phyloP scores from a whole-genome alignment of 495 filamentous ascomycete species.

The Terfezia boudieri region DNA sequence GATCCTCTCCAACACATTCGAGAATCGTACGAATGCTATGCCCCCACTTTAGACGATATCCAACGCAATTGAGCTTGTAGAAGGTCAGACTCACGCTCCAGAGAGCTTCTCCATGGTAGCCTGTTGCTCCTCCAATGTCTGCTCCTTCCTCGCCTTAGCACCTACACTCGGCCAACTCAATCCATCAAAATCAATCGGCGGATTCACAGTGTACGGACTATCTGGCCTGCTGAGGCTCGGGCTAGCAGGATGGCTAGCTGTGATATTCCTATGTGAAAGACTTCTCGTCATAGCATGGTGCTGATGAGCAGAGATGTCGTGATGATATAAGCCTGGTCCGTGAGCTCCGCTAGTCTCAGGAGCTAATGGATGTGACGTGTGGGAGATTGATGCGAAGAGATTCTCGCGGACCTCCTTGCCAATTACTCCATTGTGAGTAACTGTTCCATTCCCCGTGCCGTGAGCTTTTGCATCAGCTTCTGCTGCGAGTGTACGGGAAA shows the following conservation, averaged over 20 bases:
- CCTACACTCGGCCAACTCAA: conserved; percentile 42
- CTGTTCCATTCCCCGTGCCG: too few relatives aligned
- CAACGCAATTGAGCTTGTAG: neutral
- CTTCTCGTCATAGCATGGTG: neutral
- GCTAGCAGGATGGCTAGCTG: neutral
- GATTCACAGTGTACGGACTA: conserved; percentile 22
- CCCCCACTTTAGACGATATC: neutral
- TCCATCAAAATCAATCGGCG: conserved; percentile 54
- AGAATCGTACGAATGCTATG: conserved; percentile 50
- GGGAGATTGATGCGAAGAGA: neutral
- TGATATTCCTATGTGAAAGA: neutral
- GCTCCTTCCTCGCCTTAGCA: neutral
- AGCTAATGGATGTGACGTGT: neutral
- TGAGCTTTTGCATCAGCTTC: neutral
- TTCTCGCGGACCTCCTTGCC: neutral
- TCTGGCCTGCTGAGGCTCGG: conserved; percentile 1
- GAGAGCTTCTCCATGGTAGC: conserved; percentile 53
- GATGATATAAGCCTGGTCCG: too few relatives aligned
- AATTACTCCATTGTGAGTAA: neutral
- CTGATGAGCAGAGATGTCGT: neutral
- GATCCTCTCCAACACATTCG: conserved; percentile 91
- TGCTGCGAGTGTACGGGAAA: neutral
- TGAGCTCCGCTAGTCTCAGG: neutral
- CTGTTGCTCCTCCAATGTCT: conserved; percentile 38
- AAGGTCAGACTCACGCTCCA: conserved; percentile 30